These are phyloP conservation scores for Aspergillus sclerotiicarbonarius DNA, from an alignment of 495 filamentous ascomycete genomes.

Conservation along the genomic window DNA sequence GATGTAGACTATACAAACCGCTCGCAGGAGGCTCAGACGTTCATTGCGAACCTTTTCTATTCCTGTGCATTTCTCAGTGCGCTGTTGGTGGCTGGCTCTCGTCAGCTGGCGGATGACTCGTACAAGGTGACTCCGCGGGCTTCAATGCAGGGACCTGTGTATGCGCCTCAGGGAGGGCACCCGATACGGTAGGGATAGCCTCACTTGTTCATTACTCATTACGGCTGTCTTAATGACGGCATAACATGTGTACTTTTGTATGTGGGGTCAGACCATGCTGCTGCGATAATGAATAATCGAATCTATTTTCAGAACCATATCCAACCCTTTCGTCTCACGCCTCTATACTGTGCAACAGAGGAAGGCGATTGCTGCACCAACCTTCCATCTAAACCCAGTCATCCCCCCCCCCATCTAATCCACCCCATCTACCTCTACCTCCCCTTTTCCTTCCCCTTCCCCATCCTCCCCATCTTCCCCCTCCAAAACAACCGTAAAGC, in stretches of 20 bases:
- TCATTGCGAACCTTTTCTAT: slow-evolving; percentile 12
- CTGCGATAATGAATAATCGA: too few relatives aligned
- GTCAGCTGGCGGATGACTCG: not conserved
- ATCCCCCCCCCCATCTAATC: slow-evolving; percentile 16
- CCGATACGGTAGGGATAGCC: too few relatives aligned
- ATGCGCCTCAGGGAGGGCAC: too few relatives aligned
- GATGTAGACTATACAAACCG: not conserved
- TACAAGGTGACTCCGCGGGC: not conserved
- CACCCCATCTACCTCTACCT: slow-evolving; percentile 14
- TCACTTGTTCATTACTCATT: too few relatives aligned
- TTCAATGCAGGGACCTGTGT: too few relatives aligned
- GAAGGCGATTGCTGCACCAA: not conserved
- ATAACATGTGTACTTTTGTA: too few relatives aligned
- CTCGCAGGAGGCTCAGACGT: not conserved
- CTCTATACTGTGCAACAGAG: too few relatives aligned
- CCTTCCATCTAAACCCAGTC: not conserved
- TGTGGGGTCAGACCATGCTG: too few relatives aligned
- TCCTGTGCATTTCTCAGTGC: not conserved
- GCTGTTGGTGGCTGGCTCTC: not conserved
- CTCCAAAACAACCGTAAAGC: slow-evolving; percentile 64
- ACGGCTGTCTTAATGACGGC: too few relatives aligned
- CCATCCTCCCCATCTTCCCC: slow-evolving; percentile 15
- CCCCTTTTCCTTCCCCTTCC: slow-evolving; percentile 6
- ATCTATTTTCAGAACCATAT: too few relatives aligned
- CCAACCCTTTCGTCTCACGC: too few relatives aligned